Base-by-base conservation (phyloP, 2,329 filamentous ascomycete genomes). In the Aspergillus alliaceus region DNA sequence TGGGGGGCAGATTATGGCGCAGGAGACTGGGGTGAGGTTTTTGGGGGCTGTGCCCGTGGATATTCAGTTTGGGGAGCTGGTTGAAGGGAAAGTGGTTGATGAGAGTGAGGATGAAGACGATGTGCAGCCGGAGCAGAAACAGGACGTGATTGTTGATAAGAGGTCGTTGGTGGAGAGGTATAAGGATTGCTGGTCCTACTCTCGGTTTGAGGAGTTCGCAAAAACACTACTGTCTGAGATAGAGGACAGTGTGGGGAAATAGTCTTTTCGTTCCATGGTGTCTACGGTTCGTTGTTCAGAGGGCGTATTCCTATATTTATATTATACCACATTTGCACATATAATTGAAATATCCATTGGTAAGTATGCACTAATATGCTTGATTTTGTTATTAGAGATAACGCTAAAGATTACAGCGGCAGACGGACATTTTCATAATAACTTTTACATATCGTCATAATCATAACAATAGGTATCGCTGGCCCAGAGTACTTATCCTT, bases 21-120 rank as follows among this genome's bases (percentile, higher is more conserved):
- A 85, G 48, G 92, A 98, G 65, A 95, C 96, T 71, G 80, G 80
- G 0, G 90, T 98, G 34, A 85, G 84, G 15, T 98, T 97, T 67
- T 75, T 98, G 53, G 95, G 93, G 2, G 87, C 86, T 27, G 87
- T 98, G 35, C 95, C 95, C 1, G 92, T 99, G 69, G 95, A 99
- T 77, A 90, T 92, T 20, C 90, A 93, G 67, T 97, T 98, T 72
- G 90, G 95, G 47, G 84, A 89, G 64, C 76, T 99, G 68, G 86
- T 99, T 40, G 93, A 98, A 74, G 91, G 76, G 20, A 70, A 66
- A 53, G 64, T 63, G 56, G 65, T 65, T 34, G 66, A 65, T 52
- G 67, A 59, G 32, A 56, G 57, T 57, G 68, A 66, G 37, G 65
- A 67, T 14, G 62, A 67, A 8, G 63, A 64, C n/a, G 46, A 54